Conservation (phyloP, 305 asterid species). For the Salvia sclarea region DNA sequence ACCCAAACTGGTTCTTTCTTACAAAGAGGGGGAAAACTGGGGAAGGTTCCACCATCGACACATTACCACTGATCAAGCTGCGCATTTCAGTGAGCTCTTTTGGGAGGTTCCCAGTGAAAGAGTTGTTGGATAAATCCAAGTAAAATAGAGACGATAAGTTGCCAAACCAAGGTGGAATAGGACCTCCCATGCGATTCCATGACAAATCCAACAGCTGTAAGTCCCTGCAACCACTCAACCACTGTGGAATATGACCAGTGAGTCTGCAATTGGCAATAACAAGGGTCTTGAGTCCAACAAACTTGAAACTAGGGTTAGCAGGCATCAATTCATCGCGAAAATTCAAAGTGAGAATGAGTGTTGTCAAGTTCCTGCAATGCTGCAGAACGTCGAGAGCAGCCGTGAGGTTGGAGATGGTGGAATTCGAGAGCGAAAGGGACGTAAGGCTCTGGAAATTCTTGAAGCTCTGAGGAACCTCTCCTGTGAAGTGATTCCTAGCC, state of each 20-base stretch:
- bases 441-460: slow-evolving; percentile 54
- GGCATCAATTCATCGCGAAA: slow-evolving; percentile 60
- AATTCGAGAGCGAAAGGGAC: slow-evolving; percentile 60
- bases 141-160: slow-evolving; percentile 60
- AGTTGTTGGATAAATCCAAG: slow-evolving; percentile 74
- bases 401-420: slow-evolving; percentile 54
- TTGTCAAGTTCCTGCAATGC: slow-evolving; percentile 61
- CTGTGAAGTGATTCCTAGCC: slow-evolving; percentile 50
- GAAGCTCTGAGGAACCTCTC: slow-evolving; percentile 71
- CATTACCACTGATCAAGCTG: slow-evolving; percentile 47
- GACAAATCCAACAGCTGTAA: slow-evolving; percentile 72
- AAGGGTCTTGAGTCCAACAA: slow-evolving; percentile 51
- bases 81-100: slow-evolving; percentile 52
- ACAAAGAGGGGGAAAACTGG: slow-evolving; percentile 61
- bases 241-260: slow-evolving; percentile 62
- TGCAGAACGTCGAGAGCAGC: slow-evolving; percentile 54
- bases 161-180: slow-evolving; percentile 66
- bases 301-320: slow-evolving; percentile 43
- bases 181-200: slow-evolving; percentile 61
- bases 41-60: slow-evolving; percentile 43
- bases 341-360: slow-evolving; percentile 64
- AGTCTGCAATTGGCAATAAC: slow-evolving; percentile 69
- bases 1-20: slow-evolving; percentile 43
- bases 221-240: slow-evolving; percentile 51
- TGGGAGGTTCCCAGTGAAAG: slow-evolving; percentile 60